Base-by-base conservation (phyloP, 2,329 filamentous ascomycete genomes). In the Epichloe baconii region DNA sequence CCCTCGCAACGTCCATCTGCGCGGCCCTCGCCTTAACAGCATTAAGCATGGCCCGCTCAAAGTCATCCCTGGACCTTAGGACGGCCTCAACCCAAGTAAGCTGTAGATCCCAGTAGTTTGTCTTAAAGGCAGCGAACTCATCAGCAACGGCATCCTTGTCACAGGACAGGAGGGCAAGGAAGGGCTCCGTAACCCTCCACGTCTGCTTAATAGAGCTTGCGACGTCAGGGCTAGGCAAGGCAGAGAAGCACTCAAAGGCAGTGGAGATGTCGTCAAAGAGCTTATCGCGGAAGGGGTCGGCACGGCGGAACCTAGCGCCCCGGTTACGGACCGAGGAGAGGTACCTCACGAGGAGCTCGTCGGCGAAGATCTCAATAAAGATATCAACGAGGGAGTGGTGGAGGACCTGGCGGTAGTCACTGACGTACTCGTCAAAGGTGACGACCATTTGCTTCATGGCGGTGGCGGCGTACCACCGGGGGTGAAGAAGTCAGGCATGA, bases 31-130 rank as follows among this genome's bases (percentile, higher is more conserved):
- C 82, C 74, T 97, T 97, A 47, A 97, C 85, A 17, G 81, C 78
- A 63, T 88, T 93, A 56, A 97, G 68, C 86, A 97, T 88, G 54
- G 80, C 78, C 58, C 91, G 77, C 67, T 97, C 93, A 69, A 95
- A 97, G 71, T 98, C 93, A 67, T 98, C 93, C 58, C 94, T 76
- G 2, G 82, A 77, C 58, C 90, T 78, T 56, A 98, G 65, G 46
- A 95, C 91, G 6, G 87, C 85, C 73, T 98, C 94, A 7, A 98
- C 89, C 93, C 93, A 98, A 44, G 83, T 85, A 53, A 97, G 83
- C 66, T 94, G 88, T 64, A 97, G 73, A 68, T 98, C 93, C 87
- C 91, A 95, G 67, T 95, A 96, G 44, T 80, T 77, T 40, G 70
- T 72, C 75, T 96, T 97, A 71, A 98, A 91, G 5, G 74, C 71